Percentiles rank a stretch among this genome's conserved stretches.
These are phyloP conservation scores for Cardamine chenopodiifolia DNA, from an alignment of 345 rosid species.

Conservation along the genomic window DNA sequence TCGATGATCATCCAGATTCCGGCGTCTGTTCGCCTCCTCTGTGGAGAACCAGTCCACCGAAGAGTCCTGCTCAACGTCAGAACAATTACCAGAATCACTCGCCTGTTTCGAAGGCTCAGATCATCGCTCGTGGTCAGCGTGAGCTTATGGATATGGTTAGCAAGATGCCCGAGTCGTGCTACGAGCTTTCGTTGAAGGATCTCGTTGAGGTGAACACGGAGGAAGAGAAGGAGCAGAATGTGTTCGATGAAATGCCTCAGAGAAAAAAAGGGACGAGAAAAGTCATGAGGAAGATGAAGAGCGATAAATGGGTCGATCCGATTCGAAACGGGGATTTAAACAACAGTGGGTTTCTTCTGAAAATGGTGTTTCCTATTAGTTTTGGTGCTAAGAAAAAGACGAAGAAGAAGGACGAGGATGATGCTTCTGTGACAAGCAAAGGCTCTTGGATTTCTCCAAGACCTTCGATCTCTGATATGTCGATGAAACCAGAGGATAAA, in stretches of 20 bases:
- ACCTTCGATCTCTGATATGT: conserved; percentile 49
- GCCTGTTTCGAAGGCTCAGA: conserved; percentile 65
- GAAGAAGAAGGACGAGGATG: conserved; percentile 46
- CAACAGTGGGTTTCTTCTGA: conserved; percentile 69
- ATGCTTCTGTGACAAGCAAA: conserved; percentile 24
- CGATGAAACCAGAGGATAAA: conserved; percentile 50
- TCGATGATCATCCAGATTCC: conserved; percentile 51
- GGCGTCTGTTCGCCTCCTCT: conserved; percentile 71
- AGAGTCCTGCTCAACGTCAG: conserved; percentile 48
- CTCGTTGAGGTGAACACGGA: conserved; percentile 59
- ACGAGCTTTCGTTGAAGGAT: conserved; percentile 85
- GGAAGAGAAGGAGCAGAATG: conserved; percentile 37
- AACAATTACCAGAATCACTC: conserved; percentile 52
- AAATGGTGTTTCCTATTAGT: conserved; percentile 67
- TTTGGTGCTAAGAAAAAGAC: conserved; percentile 52
- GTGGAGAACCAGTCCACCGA: conserved; percentile 65
- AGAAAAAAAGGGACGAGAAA: conserved; percentile 16
- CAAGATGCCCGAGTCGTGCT: conserved; percentile 84
- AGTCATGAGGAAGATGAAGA: conserved; percentile 38
- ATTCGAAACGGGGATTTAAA: conserved; percentile 53
- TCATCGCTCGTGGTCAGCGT: conserved; percentile 77
- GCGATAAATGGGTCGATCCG: conserved; percentile 39
- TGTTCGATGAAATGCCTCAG: conserved; percentile 26
- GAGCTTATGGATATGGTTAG: conserved; percentile 97
- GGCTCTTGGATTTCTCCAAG: conserved; percentile 47